Evolutionary conservation across 2,329 filamentous ascomycete species (phyloP).

Genomic region (Penicillium sp.): DNA sequence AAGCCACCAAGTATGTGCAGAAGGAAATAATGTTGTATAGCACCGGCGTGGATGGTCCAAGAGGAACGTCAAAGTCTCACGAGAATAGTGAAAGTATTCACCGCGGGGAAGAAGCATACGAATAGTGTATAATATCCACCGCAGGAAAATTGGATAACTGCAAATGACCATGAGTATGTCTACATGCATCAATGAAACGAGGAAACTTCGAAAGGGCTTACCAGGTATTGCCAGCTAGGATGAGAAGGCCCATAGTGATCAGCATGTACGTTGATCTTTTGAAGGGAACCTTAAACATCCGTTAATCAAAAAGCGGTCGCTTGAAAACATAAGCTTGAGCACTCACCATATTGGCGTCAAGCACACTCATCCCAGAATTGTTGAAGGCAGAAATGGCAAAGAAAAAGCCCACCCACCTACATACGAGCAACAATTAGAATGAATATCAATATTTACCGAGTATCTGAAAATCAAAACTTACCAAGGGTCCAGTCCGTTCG

Average conservation of each 20-base stretch:
- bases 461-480: slow-evolving; percentile 5
- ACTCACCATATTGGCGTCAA: slow-evolving; percentile 54
- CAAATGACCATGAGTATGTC: slow-evolving; percentile 41
- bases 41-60: slow-evolving; percentile 37
- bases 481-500: slow-evolving; percentile 53
- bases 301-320: slow-evolving; percentile 9
- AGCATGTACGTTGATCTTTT: slow-evolving; percentile 35
- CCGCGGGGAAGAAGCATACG: slow-evolving; percentile 34
- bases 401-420: slow-evolving; percentile 43
- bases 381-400: slow-evolving; percentile 57
- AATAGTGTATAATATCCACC: slow-evolving; percentile 22
- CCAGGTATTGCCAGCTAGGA: slow-evolving; percentile 63
- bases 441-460: rapidly evolving
- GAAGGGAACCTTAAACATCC: neutral
- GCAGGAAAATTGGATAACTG: neutral
- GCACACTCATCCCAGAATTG: slow-evolving; percentile 55
- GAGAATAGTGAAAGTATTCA: slow-evolving; percentile 6
- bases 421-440: neutral
- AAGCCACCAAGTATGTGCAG: slow-evolving; percentile 65
- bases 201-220: slow-evolving; percentile 60
- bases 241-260: slow-evolving; percentile 55
- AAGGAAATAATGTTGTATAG: slow-evolving; percentile 58
- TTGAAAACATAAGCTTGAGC: slow-evolving; percentile 38
- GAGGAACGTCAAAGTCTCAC: slow-evolving; percentile 33
- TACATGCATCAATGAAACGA: slow-evolving; percentile 61